A percentile compares a stretch with the other conserved stretches of the same genome.
Conservation (phyloP, 495 filamentous ascomycete species). For the Trichocladium antarcticum region DNA sequence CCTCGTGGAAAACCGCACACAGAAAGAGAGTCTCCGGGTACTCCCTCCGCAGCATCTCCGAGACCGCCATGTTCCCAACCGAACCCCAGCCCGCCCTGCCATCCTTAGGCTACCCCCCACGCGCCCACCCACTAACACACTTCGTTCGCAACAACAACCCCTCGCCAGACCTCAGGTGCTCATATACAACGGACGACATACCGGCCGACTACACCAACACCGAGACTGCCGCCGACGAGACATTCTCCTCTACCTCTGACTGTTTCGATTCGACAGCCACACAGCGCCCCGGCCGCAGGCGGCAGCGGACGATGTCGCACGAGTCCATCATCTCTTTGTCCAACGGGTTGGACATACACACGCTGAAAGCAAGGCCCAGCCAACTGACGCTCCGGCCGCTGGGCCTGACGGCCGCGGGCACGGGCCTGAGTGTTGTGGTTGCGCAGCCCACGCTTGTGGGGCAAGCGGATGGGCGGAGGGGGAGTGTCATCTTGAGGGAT, state of each 20-base stretch:
- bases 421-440: constrained; percentile 31
- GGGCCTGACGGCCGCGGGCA: constrained; percentile 34
- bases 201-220: constrained; percentile 8
- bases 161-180: not conserved
- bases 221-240: not conserved
- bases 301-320: constrained; percentile 33
- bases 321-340: constrained; percentile 46
- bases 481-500: constrained; percentile 32
- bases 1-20: constrained; percentile 40
- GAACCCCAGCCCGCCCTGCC: constrained; percentile 5
- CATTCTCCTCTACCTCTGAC: constrained; percentile 7
- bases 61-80: constrained; percentile 17
- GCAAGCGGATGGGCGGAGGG: constrained; percentile 24
- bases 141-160: constrained; percentile 4
- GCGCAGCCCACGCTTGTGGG: constrained; percentile 30
- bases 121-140: constrained; percentile 9
- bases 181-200: constrained; percentile 18
- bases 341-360: constrained; percentile 46
- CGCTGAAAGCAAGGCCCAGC: constrained; percentile 40
- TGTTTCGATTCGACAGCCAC: constrained; percentile 12
- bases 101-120: not conserved
- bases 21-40: constrained; percentile 44
- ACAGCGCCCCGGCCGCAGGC: constrained; percentile 18
- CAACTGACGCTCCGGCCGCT: constrained; percentile 39
- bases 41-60: constrained; percentile 39